Evolutionary conservation across 75 land plant genomes (phyloP).

Genomic region (Pseudotsuga menziesii): DNA sequence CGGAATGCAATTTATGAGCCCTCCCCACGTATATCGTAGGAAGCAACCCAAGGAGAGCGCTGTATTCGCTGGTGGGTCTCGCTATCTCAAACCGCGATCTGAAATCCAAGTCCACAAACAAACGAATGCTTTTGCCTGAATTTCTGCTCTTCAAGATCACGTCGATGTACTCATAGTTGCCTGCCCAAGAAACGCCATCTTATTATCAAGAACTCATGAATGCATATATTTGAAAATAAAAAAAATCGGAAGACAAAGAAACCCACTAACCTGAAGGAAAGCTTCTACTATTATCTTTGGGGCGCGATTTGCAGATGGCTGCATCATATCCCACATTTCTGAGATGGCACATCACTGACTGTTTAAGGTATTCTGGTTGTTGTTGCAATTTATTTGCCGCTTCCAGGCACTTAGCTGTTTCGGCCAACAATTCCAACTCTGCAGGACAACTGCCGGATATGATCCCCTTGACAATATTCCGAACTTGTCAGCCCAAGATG

Average conservation of each 20-base stretch:
- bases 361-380: neutral
- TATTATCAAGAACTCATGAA: neutral
- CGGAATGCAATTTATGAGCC: conserved; percentile 17
- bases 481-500: no score
- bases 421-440: conserved; percentile 51
- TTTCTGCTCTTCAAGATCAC: conserved; percentile 3
- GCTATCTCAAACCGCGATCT: conserved; percentile 18
- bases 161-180: conserved; percentile 16
- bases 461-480: conserved; percentile 21
- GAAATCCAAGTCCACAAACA: conserved; percentile 20
- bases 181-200: conserved; percentile 1
- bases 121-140: neutral
- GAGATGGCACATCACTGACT: conserved; percentile 14
- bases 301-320: conserved; percentile 24
- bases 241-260: neutral
- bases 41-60: neutral
- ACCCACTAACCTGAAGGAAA: conserved; percentile 9
- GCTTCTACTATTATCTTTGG: conserved; percentile 15
- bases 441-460: conserved; percentile 21
- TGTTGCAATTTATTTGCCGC: neutral
- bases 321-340: conserved; percentile 26
- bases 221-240: neutral
- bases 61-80: conserved; percentile 7
- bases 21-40: conserved; percentile 10
- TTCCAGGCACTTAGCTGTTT: conserved; percentile 40